Conservation (phyloP, 1,284 basidiomycete species). For the Peniophora sp. region DNA sequence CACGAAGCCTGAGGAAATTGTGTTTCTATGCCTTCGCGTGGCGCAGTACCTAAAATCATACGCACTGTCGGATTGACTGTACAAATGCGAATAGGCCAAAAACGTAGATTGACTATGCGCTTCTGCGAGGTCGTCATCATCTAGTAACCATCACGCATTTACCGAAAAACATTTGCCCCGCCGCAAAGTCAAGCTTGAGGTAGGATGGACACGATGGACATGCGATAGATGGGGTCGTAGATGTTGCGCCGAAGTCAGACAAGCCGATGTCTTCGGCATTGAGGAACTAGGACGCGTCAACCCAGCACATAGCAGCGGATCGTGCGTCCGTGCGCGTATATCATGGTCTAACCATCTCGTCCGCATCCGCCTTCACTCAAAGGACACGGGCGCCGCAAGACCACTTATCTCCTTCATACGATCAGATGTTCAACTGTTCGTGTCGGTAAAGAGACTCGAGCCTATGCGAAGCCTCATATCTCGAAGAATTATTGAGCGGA, state of each 20-base stretch:
- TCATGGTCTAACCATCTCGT: slow-evolving; percentile 88
- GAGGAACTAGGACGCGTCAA: slow-evolving; percentile 55
- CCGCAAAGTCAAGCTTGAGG: slow-evolving; percentile 53
- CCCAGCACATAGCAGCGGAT: neutral
- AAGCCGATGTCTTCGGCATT: slow-evolving; percentile 57
- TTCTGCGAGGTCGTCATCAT: slow-evolving; percentile 60
- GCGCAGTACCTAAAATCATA: too few species aligned
- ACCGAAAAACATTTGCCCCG: too few species aligned
- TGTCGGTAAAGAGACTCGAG: slow-evolving; percentile 87
- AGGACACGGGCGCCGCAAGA: neutral
- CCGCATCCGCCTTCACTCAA: slow-evolving; percentile 77
- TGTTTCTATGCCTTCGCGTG: too few species aligned
- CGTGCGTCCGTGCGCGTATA: slow-evolving; percentile 30
- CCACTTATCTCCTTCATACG: slow-evolving; percentile 1
- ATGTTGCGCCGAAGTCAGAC: slow-evolving; percentile 57
- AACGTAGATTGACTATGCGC: slow-evolving; percentile 51
- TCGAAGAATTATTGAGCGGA: slow-evolving; percentile 47
- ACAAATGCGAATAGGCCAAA: too few species aligned
- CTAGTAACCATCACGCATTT: slow-evolving; percentile 87
- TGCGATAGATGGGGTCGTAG: slow-evolving; percentile 96
- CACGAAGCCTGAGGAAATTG: too few species aligned
- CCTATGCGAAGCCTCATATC: slow-evolving; percentile 53
- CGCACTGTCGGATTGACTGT: too few species aligned
- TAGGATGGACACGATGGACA: slow-evolving; percentile 83
- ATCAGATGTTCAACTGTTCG: slow-evolving; percentile 74